phyloP scores from a whole-genome alignment of 352 stramenopile genomes.

The Phytophthora pseudosyringae region DNA sequence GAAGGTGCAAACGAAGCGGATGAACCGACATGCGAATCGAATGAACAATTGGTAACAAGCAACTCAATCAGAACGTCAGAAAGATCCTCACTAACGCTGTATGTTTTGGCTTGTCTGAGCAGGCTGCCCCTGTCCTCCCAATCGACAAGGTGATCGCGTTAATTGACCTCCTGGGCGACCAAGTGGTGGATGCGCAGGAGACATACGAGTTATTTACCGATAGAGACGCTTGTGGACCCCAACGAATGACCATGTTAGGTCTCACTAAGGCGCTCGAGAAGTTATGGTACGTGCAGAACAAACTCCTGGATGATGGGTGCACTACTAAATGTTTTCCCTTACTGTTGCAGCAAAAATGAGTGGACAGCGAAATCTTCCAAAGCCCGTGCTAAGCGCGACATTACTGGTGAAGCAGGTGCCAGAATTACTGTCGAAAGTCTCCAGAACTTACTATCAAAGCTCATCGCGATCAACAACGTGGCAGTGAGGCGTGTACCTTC shows the following conservation, averaged over 20 bases:
- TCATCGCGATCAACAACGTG: conserved; percentile 45
- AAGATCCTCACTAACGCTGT: neutral
- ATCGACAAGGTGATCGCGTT: conserved; percentile 58
- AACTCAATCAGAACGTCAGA: neutral
- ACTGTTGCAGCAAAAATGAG: conserved; percentile 13
- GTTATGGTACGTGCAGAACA: conserved; percentile 42
- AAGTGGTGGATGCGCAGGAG: conserved; percentile 63
- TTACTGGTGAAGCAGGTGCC: neutral
- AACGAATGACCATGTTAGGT: conserved; percentile 55
- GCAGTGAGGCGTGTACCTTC: conserved; percentile 36
- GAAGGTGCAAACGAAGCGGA: neutral
- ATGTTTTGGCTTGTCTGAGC: neutral
- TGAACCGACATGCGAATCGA: neutral
- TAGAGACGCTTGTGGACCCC: conserved; percentile 11
- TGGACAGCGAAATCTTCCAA: neutral
- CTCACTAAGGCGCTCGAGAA: conserved; percentile 49
- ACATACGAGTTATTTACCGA: conserved; percentile 53
- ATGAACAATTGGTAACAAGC: neutral
- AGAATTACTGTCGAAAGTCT: conserved; percentile 40
- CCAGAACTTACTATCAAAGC: conserved; percentile 45
- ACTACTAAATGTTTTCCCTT: neutral
- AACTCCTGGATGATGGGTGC: neutral
- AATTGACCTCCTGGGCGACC: conserved; percentile 68
- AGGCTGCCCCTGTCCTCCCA: conserved; percentile 19
- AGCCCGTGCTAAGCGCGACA: neutral